These are phyloP conservation scores for Apiotrichum gamsii DNA, from an alignment of 1,284 basidiomycete genomes.

Conservation along the genomic window DNA sequence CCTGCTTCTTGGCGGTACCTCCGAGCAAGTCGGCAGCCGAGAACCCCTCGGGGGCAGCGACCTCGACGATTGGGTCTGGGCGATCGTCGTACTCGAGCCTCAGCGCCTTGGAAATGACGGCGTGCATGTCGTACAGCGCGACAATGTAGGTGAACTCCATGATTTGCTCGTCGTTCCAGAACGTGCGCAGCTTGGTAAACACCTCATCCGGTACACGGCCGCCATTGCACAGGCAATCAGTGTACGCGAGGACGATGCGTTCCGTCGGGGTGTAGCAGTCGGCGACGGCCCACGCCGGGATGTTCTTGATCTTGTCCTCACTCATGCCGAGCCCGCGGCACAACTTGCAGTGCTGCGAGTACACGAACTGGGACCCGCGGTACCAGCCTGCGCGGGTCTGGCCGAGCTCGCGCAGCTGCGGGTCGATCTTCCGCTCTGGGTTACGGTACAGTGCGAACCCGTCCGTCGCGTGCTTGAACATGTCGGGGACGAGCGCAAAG, in stretches of 20 bases:
- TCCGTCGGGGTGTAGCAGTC: neutral
- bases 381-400: constrained; percentile 2
- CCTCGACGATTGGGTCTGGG: constrained; percentile 5
- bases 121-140: constrained; percentile 4
- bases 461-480: constrained; percentile 3
- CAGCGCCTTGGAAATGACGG: constrained; percentile 2
- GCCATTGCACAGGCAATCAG: neutral
- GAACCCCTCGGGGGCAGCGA: constrained; percentile 1
- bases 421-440: neutral
- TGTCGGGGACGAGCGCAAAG: constrained; percentile 1
- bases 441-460: constrained; percentile 4
- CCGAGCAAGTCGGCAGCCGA: constrained; percentile 3
- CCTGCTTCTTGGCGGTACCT: neutral
- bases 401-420: constrained; percentile 3
- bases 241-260: constrained; percentile 1
- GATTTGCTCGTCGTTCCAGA: neutral
- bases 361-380: constrained; percentile 3
- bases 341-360: constrained; percentile 5
- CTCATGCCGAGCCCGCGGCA: neutral
- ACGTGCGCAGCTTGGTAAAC: constrained; percentile 1
- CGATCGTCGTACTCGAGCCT: constrained; percentile 3
- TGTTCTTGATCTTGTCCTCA: neutral
- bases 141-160: constrained; percentile 5
- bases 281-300: neutral
- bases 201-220: constrained; percentile 1